Base-by-base conservation (phyloP, 164 flowering plant genomes). In the Sextonia rubra region DNA sequence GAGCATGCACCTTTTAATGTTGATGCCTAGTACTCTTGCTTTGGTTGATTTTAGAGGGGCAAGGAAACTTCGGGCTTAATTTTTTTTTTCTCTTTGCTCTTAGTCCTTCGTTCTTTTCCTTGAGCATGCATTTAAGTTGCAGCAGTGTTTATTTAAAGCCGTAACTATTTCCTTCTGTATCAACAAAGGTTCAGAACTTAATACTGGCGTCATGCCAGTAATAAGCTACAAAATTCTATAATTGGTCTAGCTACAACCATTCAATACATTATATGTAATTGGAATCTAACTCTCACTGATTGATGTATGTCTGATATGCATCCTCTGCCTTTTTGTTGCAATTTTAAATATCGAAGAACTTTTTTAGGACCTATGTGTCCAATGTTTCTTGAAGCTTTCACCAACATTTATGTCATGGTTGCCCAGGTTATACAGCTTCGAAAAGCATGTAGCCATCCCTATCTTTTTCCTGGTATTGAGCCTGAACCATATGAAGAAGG, bases 401-500 rank as follows among this genome's bases (percentile, higher is more conserved):
- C 52, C 66, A 68, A 66, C 61, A 14, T 30, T 64, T 65, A 37
- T 27, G 18, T 30, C 22, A 0, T 65, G 55, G n/a, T 32, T 80
- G 11, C 75, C 58, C 86, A 94, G 99, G 94, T 94, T 29, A 84
- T 94, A 52, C 99, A 94, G 73, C 79, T 94, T 47, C 82, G 99
- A 24, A 94, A 94, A 81, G 92, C 96, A 68, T 92, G 97, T 71
- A 94, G 99, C 74, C 99, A 94, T 82, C 98, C 98, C 44, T 94
- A 94, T 71, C 92, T 94, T 62, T 94, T 94, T 72, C 91, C 91
- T 72, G 98, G 99, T 61, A 92, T 94, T 76, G 99, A 94, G 82
- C 98, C 99, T 72, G 99, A 94, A 83, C 99, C 98, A 22, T 94
- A 83, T 82, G 86, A 85, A 83, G 99, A 94, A 83, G 99, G 99